Conservation (phyloP, 257 asterid genomes). For the Nicotiana knightiana region DNA sequence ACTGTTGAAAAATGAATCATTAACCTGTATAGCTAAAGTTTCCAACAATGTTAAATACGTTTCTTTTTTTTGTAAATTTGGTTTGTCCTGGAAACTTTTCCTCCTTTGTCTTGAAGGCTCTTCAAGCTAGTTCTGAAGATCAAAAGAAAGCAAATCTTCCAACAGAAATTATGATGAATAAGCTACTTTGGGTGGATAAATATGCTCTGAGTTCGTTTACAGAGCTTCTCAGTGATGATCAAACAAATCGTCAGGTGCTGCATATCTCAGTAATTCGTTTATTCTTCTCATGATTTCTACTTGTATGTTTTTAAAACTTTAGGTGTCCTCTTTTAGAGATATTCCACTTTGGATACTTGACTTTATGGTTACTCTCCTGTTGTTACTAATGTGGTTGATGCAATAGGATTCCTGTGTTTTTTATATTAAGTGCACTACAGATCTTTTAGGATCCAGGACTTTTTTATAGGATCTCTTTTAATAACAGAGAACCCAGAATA, state of each 20-base stretch:
- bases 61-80: neutral
- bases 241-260: conserved; percentile 92
- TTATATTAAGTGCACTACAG: conserved; percentile 78
- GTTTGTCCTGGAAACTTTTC: conserved; percentile 4
- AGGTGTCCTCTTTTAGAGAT: neutral
- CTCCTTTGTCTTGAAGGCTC: conserved; percentile 44
- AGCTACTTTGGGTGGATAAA: conserved; percentile 91
- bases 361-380: conserved; percentile 24
- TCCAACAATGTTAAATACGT: neutral
- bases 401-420: conserved; percentile 97
- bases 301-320: conserved; percentile 5
- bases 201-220: conserved; percentile 92
- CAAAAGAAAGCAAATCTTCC: conserved; percentile 32
- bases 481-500: conserved; percentile 37
- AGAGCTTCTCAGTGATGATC: conserved; percentile 97
- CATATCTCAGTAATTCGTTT: neutral
- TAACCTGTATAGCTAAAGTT: neutral
- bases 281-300: conserved; percentile 8
- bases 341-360: neutral
- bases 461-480: conserved; percentile 39
- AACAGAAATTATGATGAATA: conserved; percentile 35
- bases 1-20: neutral
- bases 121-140: conserved; percentile 60
- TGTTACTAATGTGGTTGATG: conserved; percentile 95
- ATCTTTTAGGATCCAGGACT: conserved; percentile 49